Conservation (phyloP, 805 yeast genomes). For the Ogataea naganishii region DNA sequence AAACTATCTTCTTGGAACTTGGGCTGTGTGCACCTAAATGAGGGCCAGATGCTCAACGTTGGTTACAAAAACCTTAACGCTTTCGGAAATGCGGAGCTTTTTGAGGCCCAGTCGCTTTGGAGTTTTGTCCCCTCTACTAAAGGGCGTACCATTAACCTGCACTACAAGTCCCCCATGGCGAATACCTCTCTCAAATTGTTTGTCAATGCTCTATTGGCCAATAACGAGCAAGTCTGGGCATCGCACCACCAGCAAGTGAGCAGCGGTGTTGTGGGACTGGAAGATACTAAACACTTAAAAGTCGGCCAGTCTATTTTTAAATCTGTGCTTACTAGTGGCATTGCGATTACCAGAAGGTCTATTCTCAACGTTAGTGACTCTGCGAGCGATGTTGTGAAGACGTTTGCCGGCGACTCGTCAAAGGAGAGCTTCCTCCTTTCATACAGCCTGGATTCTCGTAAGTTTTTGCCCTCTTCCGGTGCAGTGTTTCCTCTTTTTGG, state of each 20-base stretch:
- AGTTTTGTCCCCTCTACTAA: constrained; percentile 41
- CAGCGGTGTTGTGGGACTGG: constrained; percentile 44
- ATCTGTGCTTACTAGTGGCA: constrained; percentile 33
- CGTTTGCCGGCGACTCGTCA: constrained; percentile 51
- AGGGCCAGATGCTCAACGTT: constrained; percentile 24
- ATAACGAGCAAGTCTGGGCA: constrained; percentile 43
- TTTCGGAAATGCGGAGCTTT: constrained; percentile 61
- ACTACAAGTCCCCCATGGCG: constrained; percentile 34
- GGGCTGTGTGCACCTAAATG: constrained; percentile 27
- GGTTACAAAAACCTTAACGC: constrained; percentile 37
- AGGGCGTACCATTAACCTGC: constrained; percentile 44
- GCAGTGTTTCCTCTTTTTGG: constrained; percentile 41
- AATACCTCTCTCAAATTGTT: constrained; percentile 38
- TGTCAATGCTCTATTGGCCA: constrained; percentile 37
- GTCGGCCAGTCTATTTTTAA: constrained; percentile 15
- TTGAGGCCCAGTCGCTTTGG: constrained; percentile 40
- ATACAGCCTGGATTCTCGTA: constrained; percentile 34
- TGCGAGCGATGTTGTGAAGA: constrained; percentile 49
- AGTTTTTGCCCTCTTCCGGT: constrained; percentile 20
- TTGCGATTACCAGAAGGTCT: constrained; percentile 51
- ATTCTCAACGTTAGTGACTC: constrained; percentile 40
- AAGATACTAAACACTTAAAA: constrained; percentile 17
- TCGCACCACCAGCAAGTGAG: constrained; percentile 44
- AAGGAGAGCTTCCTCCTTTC: constrained; percentile 46
- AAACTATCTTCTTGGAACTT: constrained; percentile 20